Evolutionary conservation across 225 moss, liverwort and hornwort genomes (phyloP).

Genomic region (Marchantia paleacea): DNA sequence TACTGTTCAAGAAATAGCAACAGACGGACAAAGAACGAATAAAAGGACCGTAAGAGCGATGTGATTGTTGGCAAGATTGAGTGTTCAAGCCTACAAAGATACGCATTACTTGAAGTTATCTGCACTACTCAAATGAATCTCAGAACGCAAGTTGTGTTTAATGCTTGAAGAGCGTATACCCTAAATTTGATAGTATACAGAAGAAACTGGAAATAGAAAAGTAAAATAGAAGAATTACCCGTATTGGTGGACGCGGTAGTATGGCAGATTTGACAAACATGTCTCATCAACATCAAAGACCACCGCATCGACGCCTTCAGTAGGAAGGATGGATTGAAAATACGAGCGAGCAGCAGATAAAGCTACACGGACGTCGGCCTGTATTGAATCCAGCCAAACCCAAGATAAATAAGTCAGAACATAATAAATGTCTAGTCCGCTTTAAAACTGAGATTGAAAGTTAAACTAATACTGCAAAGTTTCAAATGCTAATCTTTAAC

Average conservation of each 20-base stretch:
- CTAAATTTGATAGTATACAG: too few species aligned
- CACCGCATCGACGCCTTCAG: constrained; percentile 71
- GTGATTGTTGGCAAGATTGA: too few species aligned
- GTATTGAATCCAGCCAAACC: constrained; percentile 35
- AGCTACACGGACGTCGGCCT: constrained; percentile 42
- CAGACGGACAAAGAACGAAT: too few species aligned
- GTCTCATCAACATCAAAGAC: constrained; percentile 96
- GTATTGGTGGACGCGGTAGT: constrained; percentile 70
- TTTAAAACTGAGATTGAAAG: neutral
- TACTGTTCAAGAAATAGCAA: too few species aligned
- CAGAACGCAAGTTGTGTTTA: too few species aligned
- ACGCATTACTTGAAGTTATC: too few species aligned
- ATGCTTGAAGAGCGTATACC: too few species aligned
- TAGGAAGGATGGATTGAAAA: constrained; percentile 25
- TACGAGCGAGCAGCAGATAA: constrained; percentile 44
- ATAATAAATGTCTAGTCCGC: neutral
- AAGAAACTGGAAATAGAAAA: neutral
- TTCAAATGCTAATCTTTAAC: too few species aligned
- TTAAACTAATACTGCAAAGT: neutral
- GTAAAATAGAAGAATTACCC: constrained; percentile 47
- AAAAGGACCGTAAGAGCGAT: too few species aligned
- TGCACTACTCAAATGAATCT: too few species aligned
- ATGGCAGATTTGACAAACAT: constrained; percentile 82
- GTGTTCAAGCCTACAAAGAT: too few species aligned
- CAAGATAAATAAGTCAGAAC: constrained; percentile 45